phyloP scores from a whole-genome alignment of 2,329 filamentous ascomycete genomes.

The Harringtonia lauricola region DNA sequence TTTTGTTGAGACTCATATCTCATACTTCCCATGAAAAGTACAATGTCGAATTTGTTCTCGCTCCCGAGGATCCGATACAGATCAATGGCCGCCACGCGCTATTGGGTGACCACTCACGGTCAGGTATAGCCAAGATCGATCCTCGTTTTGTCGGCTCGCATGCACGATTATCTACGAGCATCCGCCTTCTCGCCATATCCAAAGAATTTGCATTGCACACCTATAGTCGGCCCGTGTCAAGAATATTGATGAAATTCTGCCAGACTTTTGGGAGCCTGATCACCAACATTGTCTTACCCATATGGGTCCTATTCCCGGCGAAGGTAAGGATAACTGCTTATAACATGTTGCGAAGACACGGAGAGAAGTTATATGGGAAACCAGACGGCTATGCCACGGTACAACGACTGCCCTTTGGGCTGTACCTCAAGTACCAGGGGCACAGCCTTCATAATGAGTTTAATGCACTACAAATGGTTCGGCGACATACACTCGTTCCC shows the following conservation, averaged over 20 bases:
- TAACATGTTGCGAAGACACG: constrained; percentile 11
- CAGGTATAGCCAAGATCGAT: constrained; percentile 15
- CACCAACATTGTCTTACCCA: constrained; percentile 3
- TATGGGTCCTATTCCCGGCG: constrained; percentile 13
- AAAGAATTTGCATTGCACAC: constrained; percentile 4
- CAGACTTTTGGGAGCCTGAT: neutral
- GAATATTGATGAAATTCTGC: neutral
- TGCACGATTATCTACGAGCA: constrained; percentile 15
- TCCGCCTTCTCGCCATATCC: constrained; percentile 16
- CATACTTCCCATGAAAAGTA: constrained; percentile 9
- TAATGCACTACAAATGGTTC: constrained; percentile 17
- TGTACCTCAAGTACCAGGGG: constrained; percentile 18
- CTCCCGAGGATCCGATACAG: constrained; percentile 9
- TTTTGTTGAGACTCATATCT: neutral
- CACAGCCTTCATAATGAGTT: constrained; percentile 17
- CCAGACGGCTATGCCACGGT: constrained; percentile 4
- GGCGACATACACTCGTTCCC: constrained; percentile 16
- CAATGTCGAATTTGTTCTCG: constrained; percentile 5
- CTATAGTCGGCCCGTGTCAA: neutral
- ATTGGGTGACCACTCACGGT: constrained; percentile 21
- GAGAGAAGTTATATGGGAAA: constrained; percentile 12
- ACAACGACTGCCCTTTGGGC: constrained; percentile 19
- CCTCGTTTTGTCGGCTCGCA: constrained; percentile 19
- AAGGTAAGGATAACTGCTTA: constrained; percentile 11
- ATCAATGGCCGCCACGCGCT: constrained; percentile 15